Percentiles rank a stretch among this genome's conserved stretches.
Evolutionary conservation across 768 basidiomycete species (phyloP).

Genomic region (Boletus reticulatus): DNA sequence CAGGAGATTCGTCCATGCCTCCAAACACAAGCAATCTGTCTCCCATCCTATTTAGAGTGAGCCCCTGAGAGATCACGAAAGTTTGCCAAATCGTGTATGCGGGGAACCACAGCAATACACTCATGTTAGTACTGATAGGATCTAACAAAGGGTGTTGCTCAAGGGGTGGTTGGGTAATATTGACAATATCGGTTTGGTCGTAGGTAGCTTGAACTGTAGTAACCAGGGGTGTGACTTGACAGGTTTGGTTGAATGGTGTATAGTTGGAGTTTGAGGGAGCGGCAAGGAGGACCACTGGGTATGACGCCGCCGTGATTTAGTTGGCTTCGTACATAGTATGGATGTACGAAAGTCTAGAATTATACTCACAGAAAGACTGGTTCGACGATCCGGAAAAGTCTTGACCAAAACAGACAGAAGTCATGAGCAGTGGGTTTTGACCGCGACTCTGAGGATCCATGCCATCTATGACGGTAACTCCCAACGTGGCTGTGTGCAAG

Average conservation of each 20-base stretch:
- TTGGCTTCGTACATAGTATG: background rate
- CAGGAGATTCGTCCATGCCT: background rate
- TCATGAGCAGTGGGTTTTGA: background rate
- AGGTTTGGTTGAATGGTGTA: background rate
- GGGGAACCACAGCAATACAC: background rate
- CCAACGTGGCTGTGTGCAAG: background rate
- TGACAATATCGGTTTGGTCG: background rate
- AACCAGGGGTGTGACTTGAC: background rate
- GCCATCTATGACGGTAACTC: background rate
- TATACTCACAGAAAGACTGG: background rate
- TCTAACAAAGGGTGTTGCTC: background rate
- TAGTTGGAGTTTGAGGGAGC: background rate
- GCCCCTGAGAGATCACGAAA: background rate
- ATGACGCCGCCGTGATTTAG: too few relatives aligned
- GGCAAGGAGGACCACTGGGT: background rate
- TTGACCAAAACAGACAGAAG: background rate
- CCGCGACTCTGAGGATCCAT: too few relatives aligned
- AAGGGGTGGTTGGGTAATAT: background rate
- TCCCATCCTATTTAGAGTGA: background rate
- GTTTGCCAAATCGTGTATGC: background rate
- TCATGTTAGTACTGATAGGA: background rate
- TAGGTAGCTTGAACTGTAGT: background rate
- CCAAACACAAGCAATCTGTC: background rate
- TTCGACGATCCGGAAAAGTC: background rate
- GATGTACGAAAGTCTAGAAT: background rate